Evolutionary conservation across 164 flowering plant genomes (phyloP).

Genomic region (Protea cynaroides): DNA sequence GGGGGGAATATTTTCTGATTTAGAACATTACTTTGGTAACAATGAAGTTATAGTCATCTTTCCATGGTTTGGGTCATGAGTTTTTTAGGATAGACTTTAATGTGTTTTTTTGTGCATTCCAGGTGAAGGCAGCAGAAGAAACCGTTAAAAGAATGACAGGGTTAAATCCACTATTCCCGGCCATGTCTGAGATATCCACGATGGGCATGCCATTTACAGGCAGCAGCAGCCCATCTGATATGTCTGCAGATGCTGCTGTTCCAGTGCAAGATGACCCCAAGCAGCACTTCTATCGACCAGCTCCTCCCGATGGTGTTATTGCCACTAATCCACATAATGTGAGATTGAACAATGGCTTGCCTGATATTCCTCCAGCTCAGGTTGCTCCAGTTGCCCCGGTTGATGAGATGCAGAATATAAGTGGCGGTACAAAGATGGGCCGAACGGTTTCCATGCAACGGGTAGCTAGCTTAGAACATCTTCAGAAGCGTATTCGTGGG

Average conservation of each 20-base stretch:
- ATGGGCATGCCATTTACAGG: constrained; percentile 41
- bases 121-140: constrained; percentile 98
- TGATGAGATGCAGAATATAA: constrained; percentile 28
- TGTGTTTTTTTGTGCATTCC: constrained; percentile 4
- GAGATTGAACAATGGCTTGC: constrained; percentile 30
- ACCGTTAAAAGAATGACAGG: constrained; percentile 81
- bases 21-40: too few relatives aligned
- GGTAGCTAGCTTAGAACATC: constrained; percentile 88
- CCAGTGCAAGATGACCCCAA: constrained; percentile 57
- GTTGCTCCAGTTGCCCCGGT: constrained; percentile 27
- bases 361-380: constrained; percentile 30
- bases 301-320: constrained; percentile 18
- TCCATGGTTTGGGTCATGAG: too few relatives aligned
- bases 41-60: too few relatives aligned
- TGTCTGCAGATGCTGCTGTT: constrained; percentile 64
- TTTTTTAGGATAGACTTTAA: too few relatives aligned
- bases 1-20: too few relatives aligned
- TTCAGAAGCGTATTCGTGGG: constrained; percentile 81
- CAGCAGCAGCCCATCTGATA: constrained; percentile 60
- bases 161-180: constrained; percentile 58
- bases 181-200: constrained; percentile 57
- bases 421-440: constrained; percentile 42
- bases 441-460: constrained; percentile 73
- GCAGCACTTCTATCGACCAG: constrained; percentile 40
- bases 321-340: constrained; percentile 20